Base-by-base conservation (phyloP, 2,329 filamentous ascomycete genomes). In the Elsinoe batatas region DNA sequence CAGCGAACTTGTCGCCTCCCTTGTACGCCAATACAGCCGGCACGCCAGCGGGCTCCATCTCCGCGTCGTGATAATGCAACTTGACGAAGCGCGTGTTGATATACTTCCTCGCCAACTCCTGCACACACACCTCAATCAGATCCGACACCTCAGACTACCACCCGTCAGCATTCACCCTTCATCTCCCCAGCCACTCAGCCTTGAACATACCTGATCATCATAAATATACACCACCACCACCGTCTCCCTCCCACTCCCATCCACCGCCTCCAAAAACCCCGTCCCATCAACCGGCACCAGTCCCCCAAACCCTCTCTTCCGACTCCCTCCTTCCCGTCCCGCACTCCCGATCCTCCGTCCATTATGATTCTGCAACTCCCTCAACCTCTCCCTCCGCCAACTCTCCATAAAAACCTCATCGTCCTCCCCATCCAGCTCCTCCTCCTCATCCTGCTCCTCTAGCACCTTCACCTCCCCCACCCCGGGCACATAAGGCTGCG, bases 261-360 rank as follows among this genome's bases (percentile, higher is more conserved):
- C 93, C 63, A 97, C 89, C 56, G 91, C 91, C 70, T 97, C 91
- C n/a, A 98, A 79, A 65, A 95, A 98, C 15, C 91, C 93, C 61
- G 86, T 76, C 6, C 89, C 91, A 74, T 97, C 91, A 1, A 97
- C 93, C 58, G 82, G 79, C 59, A 91, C 85, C 60, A 97, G 74
- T 11, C 79, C 80, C 18, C 93, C 93, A 67, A 87, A 97, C 57
- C 86, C 80, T 63, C 85, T 62, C 17, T 60, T 61, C 37, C 60
- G 56, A 8, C 58, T 57, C 15, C 56, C 40, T 3, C 38, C 32
- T 12, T n/a, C 30, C 17, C 32, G 26, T 5, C 43, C 22, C n/a
- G 11, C 13, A 43, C 36, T 57, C 10, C 56, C 56, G 1, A 53
- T 20, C 37, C 47, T 44, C 37, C 40, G 4, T 2, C 30, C 42